phyloP scores from a whole-genome alignment of 1,284 basidiomycete genomes.

The Ceratobasidium sp. region DNA sequence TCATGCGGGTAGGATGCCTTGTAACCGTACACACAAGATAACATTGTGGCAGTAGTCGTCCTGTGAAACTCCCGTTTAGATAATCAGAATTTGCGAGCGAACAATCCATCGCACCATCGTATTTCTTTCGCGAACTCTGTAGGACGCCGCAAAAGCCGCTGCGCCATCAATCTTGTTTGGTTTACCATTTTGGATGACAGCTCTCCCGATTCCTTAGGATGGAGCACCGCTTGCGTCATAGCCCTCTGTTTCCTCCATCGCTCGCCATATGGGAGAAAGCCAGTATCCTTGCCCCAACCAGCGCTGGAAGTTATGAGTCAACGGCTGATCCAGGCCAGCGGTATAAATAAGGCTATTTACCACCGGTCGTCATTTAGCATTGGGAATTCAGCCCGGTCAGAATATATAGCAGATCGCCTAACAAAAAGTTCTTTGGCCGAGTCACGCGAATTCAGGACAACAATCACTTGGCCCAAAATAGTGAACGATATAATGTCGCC shows the following conservation, averaged over 20 bases:
- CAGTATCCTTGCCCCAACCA: slow-evolving; percentile 12
- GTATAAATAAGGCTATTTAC: neutral
- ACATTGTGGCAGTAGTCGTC: neutral
- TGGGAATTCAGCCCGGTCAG: slow-evolving; percentile 25
- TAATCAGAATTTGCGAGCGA: neutral
- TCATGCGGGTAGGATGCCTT: neutral
- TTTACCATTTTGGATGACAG: neutral
- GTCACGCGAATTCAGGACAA: slow-evolving; percentile 39
- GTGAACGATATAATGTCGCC: slow-evolving; percentile 29
- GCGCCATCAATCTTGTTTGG: neutral
- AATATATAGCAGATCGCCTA: slow-evolving; percentile 38
- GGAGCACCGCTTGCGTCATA: neutral
- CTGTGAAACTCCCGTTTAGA: neutral
- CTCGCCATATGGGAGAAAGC: slow-evolving; percentile 2
- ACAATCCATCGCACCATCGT: neutral
- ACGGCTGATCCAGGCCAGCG: neutral
- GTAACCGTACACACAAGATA: slow-evolving; percentile 14
- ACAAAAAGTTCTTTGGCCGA: neutral
- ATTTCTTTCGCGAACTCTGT: neutral
- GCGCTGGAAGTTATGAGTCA: neutral
- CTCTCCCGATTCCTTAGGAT: neutral
- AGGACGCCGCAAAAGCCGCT: neutral
- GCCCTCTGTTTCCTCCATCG: neutral
- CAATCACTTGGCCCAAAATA: slow-evolving; percentile 24
- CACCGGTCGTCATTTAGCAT: neutral